A percentile compares a stretch with the other conserved stretches of the same genome.
Conservation (phyloP, 768 basidiomycete species). For the Calocybe cyanea region DNA sequence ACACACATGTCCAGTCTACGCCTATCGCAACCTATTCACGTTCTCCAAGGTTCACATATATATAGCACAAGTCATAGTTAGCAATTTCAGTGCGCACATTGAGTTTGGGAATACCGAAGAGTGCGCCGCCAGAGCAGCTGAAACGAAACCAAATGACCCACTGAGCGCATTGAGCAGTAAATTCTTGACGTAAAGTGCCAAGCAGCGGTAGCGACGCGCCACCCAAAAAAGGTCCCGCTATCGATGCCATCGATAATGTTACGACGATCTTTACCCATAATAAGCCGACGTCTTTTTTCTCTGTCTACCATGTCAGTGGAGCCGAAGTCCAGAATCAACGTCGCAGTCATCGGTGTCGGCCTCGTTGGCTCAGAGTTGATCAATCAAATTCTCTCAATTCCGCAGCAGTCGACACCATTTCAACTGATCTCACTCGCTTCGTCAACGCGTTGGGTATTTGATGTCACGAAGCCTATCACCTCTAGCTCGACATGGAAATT, state of each 20-base stretch:
- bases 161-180: too few relatives aligned
- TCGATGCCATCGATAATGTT: conserved; percentile 13
- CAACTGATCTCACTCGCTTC: conserved; percentile 67
- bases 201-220: too few relatives aligned
- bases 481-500: conserved; percentile 34
- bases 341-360: conserved; percentile 88
- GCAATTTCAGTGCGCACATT: too few relatives aligned
- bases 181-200: too few relatives aligned
- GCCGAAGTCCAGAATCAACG: conserved; percentile 30
- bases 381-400: conserved; percentile 69
- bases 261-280: conserved; percentile 8
- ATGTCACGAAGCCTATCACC: conserved; percentile 38
- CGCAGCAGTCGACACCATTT: conserved; percentile 52
- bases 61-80: too few relatives aligned
- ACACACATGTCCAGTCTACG: neutral
- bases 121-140: too few relatives aligned
- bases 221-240: too few relatives aligned
- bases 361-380: conserved; percentile 90
- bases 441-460: conserved; percentile 57
- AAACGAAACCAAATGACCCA: too few relatives aligned
- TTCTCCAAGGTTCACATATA: too few relatives aligned
- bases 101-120: too few relatives aligned
- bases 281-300: conserved; percentile 8
- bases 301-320: conserved; percentile 15
- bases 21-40: too few relatives aligned